Evolutionary conservation across 345 rosid species (phyloP).

Genomic region (Moringa oleifera): DNA sequence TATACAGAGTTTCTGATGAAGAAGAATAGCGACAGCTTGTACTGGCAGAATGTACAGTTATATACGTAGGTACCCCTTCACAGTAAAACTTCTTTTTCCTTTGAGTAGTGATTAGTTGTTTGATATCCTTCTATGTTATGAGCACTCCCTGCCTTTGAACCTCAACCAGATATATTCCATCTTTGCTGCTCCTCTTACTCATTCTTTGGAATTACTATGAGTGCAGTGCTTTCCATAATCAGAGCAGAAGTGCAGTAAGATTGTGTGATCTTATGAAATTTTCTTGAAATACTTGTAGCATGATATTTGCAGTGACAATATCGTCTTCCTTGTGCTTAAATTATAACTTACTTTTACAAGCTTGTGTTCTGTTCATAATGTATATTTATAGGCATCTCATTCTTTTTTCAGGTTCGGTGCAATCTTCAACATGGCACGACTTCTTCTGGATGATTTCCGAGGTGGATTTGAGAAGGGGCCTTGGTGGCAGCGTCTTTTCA

Average conservation of each 20-base stretch:
- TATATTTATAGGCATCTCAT: neutral
- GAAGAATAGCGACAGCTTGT: conserved; percentile 87
- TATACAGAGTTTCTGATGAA: conserved; percentile 96
- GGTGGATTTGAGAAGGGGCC: conserved; percentile 84
- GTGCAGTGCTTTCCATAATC: neutral
- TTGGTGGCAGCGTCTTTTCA: conserved; percentile 87
- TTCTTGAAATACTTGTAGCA: neutral
- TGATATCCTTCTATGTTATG: neutral
- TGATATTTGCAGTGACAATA: too few species aligned
- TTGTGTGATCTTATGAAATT: neutral
- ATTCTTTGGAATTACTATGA: too few species aligned
- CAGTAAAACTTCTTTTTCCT: conserved; percentile 12
- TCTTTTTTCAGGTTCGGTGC: conserved; percentile 59
- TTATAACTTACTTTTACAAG: neutral
- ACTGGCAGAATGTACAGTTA: conserved; percentile 93
- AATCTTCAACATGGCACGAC: conserved; percentile 77
- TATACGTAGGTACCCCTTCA: conserved; percentile 77
- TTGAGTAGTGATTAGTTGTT: neutral
- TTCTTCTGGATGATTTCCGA: conserved; percentile 79
- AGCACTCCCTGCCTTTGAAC: neutral
- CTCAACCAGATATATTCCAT: neutral
- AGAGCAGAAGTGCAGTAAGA: neutral
- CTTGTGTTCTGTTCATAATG: too few species aligned
- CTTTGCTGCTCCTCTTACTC: neutral
- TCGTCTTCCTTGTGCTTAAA: neutral